These are phyloP conservation scores for Wickerhamiella qilinensis DNA, from an alignment of 805 yeast species.

Conservation along the genomic window DNA sequence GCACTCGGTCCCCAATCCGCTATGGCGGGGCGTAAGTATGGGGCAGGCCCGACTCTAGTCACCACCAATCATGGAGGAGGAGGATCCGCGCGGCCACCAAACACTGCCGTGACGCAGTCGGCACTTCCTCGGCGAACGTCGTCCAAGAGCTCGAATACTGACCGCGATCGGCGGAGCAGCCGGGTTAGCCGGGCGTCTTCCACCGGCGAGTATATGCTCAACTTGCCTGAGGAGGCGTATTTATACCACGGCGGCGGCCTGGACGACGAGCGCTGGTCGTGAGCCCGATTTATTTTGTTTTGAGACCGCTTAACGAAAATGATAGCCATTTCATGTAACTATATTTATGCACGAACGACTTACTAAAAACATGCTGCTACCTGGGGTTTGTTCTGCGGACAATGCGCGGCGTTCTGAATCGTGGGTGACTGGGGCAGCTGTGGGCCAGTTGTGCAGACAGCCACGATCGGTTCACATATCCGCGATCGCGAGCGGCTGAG, in stretches of 20 bases:
- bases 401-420: no score
- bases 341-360: no score
- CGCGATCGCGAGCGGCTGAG: no score
- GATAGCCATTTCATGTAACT: no score
- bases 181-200: conserved; percentile 7
- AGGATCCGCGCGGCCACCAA: not conserved
- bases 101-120: not conserved
- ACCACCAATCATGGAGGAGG: not conserved
- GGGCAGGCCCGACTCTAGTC: not conserved
- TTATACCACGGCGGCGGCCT: conserved; percentile 4
- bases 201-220: conserved; percentile 9
- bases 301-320: no score
- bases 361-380: no score
- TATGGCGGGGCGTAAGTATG: not conserved
- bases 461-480: no score
- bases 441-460: no score
- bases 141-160: not conserved
- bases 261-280: not conserved
- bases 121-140: not conserved
- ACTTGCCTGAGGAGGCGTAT: conserved; percentile 14
- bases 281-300: not conserved
- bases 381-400: no score
- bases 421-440: no score
- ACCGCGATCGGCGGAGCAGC: not conserved
- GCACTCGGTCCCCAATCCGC: no score